Base-by-base conservation (phyloP, 192 early-diverging fungal species). In the Helicostylum pulchrum region DNA sequence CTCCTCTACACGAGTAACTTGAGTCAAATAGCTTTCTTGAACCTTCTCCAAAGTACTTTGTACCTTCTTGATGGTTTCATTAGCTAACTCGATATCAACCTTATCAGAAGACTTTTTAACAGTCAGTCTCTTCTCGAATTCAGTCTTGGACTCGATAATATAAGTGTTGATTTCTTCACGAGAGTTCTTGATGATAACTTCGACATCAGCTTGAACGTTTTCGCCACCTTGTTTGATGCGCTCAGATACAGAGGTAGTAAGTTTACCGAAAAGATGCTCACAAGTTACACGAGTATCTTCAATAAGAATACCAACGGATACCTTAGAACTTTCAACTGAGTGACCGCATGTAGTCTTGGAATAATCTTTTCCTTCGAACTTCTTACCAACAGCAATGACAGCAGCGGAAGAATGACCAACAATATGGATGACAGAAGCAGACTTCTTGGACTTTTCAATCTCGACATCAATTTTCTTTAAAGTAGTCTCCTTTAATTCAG, bases 171-270 rank as follows among this genome's bases (percentile, higher is more conserved):
- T 45, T 12, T 55, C 54, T 31, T 55, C 31, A 9, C 44, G 44
- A 11, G 53, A 47, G 26, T 66, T 17, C 23, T 45, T 57, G 15
- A 66, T 52, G 45, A 66, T 58, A 15, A 10, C 47, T 9, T 44
- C 31, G 51, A 66, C 30, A 19, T 66, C 65, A n/a, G 30, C 7
- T 43, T 57, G 19, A 34, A 42, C 65, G 20, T 66, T 7, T 0
- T 51, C 34, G 21, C 65, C 65, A 30, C 65, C 65, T 56, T 66
- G 45, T 15, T 66, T 66, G 1, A 31, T 15, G 30, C 65, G 65
- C 5, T 46, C 56, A 2, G 17, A 19, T 12, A 66, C 12, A 14
- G 43, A 15, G 8, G 21, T 10, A 42, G 55, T 59, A n/a, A 66
- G 47, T 8, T 55, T 44, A 8, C 17, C 50, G 7, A 66, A 58